Base-by-base conservation (phyloP, 352 stramenopile species). In the Phytopythium kandeliae region DNA sequence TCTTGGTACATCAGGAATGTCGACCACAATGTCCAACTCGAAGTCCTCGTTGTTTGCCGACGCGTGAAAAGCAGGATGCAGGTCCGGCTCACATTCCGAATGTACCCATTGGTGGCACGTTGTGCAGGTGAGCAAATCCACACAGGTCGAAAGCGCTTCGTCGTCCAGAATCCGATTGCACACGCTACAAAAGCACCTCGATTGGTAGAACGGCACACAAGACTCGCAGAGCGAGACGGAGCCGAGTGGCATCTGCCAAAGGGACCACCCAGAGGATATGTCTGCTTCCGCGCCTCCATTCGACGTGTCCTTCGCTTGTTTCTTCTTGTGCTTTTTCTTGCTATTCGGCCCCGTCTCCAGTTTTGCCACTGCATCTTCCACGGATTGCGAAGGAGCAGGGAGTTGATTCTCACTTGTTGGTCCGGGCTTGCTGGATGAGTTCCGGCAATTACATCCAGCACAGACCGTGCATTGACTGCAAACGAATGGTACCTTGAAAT, bases 101-200 rank as follows among this genome's bases (percentile, higher is more conserved):
- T 95, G 85, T 6, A 92, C 75, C 79, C 79, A 95, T 16, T 86
- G 63, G n/a, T 85, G 62, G 28, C 85, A 95, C 2, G 69, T 85
- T 12, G 74, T 81, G 45, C 85, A 95, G 13, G 79, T 71, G 5
- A 93, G 59, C 40, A 92, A 55, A 31, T 73, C 57, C 21, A 80
- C 55, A 36, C 69, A 82, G 0, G 71, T 78, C 16, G 66, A 44
- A 3, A 86, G 45, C 9, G 70, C 33, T 3, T 72, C 58, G 15
- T 81, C 65, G 22, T 82, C 65, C 25, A 89, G 58, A 8, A 77
- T 58, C 15, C 56, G 35, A 19, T 83, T 67, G 53, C 85, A 95
- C 22, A 92, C 82, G 30, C 66, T 55, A 31, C 85, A 95, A 55
- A 85, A 89, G n/a, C 74, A 70, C 48, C 89, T 74, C 17, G 63